These are phyloP conservation scores for Marchantia polymorpha DNA, from an alignment of 225 moss, liverwort and hornwort species.

Conservation along the genomic window DNA sequence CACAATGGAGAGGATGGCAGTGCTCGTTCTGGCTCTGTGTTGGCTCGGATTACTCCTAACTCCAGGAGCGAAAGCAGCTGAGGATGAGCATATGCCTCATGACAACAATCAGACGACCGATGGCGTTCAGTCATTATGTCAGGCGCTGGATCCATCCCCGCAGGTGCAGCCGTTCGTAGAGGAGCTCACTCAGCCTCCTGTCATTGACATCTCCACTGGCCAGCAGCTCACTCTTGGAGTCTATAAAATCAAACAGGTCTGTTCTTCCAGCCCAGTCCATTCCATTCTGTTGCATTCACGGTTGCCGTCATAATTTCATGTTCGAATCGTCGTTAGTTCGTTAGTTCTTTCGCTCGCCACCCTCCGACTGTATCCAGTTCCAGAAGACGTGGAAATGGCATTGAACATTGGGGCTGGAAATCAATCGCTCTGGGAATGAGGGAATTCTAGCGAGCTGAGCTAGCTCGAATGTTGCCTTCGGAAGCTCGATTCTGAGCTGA, in stretches of 20 bases:
- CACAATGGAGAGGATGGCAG: neutral
- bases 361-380: too few relatives aligned
- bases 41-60: neutral
- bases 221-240: conserved; percentile 11
- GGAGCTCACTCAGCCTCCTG: conserved; percentile 19
- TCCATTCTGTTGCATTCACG: too few relatives aligned
- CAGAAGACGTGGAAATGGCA: too few relatives aligned
- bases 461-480: too few relatives aligned
- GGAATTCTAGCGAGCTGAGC: too few relatives aligned
- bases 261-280: too few relatives aligned
- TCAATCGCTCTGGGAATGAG: too few relatives aligned
- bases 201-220: conserved; percentile 17
- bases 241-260: conserved; percentile 24
- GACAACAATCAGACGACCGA: too few relatives aligned
- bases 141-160: conserved; percentile 12
- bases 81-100: neutral
- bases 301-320: neutral
- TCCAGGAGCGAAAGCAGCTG: neutral
- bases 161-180: conserved; percentile 12
- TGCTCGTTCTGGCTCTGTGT: neutral
- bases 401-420: too few relatives aligned
- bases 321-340: too few relatives aligned
- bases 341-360: too few relatives aligned
- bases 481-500: too few relatives aligned
- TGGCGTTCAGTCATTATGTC: neutral